Conservation (phyloP, 495 filamentous ascomycete genomes). For the Tuber melanosporum region DNA sequence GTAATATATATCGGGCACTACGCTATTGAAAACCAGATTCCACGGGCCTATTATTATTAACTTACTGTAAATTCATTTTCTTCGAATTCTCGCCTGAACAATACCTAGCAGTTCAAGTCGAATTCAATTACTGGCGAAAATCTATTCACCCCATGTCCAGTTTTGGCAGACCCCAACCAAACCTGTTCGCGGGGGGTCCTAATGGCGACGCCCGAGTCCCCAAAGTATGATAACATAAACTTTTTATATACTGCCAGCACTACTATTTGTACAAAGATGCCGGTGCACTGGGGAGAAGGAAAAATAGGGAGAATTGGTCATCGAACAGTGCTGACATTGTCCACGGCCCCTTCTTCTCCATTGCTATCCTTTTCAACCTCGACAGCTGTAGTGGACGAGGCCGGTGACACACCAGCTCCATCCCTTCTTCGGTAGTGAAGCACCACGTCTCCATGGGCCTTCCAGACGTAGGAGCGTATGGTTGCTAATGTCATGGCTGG, state of each 20-base stretch:
- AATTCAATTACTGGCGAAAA: not conserved
- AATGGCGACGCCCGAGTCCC: not conserved
- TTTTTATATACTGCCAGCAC: not conserved
- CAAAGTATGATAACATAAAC: not conserved
- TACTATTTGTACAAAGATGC: not conserved
- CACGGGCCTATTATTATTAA: not conserved
- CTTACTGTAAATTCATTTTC: not conserved
- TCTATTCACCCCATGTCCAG: too few species aligned
- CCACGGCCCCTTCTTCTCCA: not conserved
- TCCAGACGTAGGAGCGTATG: conserved; percentile 84
- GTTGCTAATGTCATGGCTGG: conserved; percentile 86
- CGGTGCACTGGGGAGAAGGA: not conserved
- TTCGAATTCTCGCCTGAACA: not conserved
- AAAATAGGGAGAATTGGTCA: not conserved
- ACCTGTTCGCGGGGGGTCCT: not conserved
- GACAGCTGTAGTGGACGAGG: conserved; percentile 19
- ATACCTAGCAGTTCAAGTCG: not conserved
- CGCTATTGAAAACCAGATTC: not conserved
- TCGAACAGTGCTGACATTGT: not conserved
- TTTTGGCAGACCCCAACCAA: too few species aligned
- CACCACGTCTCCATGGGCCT: conserved; percentile 79
- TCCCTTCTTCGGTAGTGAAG: conserved; percentile 88
- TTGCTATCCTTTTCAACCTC: conserved; percentile 14
- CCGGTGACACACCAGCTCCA: conserved; percentile 9
- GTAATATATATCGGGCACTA: not conserved